Evolutionary conservation across 176 grass and related monocot genomes (phyloP).

Genomic region (Oryza coarctata): DNA sequence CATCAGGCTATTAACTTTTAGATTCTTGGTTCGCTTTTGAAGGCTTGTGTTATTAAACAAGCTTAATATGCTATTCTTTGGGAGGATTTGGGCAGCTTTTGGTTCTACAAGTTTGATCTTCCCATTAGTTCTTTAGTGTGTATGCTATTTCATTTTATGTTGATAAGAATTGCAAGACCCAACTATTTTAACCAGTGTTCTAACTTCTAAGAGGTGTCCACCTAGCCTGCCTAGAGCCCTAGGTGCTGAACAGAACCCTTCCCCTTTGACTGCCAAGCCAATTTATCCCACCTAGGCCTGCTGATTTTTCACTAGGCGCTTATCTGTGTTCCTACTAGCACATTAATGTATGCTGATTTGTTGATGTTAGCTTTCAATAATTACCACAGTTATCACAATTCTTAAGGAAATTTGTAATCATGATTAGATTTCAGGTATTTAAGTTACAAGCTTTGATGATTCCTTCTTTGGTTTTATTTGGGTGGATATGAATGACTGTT

Average conservation of each 20-base stretch:
- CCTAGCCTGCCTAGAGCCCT: background rate
- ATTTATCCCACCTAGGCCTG: background rate
- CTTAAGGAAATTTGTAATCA: background rate
- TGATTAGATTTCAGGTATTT: slow-evolving; percentile 1
- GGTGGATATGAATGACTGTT: background rate
- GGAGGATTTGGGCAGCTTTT: background rate
- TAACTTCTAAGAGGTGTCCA: background rate
- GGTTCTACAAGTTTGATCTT: slow-evolving; percentile 4
- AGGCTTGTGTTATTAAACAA: background rate
- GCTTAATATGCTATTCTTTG: background rate
- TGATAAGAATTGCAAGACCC: background rate
- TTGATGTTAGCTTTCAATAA: slow-evolving; percentile 6
- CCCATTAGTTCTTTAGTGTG: background rate
- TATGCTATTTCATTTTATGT: slow-evolving; percentile 1
- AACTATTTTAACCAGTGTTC: background rate
- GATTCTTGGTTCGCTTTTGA: background rate
- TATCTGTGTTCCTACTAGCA: background rate
- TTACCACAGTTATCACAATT: background rate
- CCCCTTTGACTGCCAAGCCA: background rate
- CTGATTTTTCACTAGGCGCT: background rate
- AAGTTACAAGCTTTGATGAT: background rate
- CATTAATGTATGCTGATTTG: background rate
- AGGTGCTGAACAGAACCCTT: background rate
- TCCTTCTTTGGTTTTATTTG: background rate
- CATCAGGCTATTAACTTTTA: background rate